phyloP scores from a whole-genome alignment of 2,329 filamentous ascomycete genomes.

The Sclerotinia glacialis region DNA sequence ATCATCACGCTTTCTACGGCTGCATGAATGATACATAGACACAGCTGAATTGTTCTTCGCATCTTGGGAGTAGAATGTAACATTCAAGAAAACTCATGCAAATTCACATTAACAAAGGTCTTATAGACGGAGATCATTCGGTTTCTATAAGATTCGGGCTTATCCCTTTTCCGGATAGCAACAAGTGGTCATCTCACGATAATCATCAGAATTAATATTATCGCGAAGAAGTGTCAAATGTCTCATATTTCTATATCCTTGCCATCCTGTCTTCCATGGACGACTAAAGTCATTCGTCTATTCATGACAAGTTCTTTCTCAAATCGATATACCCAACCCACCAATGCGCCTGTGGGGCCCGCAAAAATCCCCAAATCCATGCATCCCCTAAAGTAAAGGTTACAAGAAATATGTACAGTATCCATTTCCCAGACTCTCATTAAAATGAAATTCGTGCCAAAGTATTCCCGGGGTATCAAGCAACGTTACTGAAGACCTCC shows the following conservation, averaged over 20 bases:
- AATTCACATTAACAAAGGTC: not conserved
- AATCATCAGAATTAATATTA: not conserved
- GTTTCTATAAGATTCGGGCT: not conserved
- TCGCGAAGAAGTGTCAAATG: not conserved
- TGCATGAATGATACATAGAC: not conserved
- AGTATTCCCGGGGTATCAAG: constrained; percentile 9
- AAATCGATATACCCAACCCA: constrained; percentile 1
- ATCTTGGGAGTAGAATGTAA: constrained; percentile 5
- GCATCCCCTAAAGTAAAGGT: not conserved
- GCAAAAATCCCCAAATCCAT: constrained; percentile 3
- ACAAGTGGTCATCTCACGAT: not conserved
- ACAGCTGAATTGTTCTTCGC: not conserved
- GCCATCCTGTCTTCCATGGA: not conserved
- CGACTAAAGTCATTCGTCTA: constrained; percentile 7
- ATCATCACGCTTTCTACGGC: not conserved
- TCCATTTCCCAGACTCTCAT: not conserved
- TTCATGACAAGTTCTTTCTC: constrained; percentile 1
- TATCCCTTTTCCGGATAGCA: not conserved
- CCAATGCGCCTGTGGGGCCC: constrained; percentile 4
- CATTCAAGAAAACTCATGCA: not conserved
- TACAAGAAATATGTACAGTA: constrained; percentile 4
- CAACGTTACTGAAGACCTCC: constrained; percentile 19
- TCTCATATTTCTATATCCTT: constrained; percentile 9
- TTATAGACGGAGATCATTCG: not conserved
- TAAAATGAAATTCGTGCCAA: not conserved